phyloP scores from a whole-genome alignment of 78 protist species.

The Isochrysis galbana region DNA sequence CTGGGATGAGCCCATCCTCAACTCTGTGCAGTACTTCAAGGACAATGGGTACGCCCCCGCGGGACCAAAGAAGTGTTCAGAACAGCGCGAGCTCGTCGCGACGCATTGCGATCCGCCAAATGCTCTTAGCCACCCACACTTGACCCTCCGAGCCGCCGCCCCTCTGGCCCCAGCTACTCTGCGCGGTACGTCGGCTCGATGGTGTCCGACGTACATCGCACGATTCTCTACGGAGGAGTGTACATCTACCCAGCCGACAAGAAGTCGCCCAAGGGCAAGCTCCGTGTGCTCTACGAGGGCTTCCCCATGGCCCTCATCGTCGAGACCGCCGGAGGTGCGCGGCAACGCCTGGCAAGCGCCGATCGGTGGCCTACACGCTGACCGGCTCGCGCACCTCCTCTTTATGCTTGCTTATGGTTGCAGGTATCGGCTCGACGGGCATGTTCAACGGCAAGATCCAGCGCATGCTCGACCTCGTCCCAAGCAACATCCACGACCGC shows the following conservation, averaged over 20 bases:
- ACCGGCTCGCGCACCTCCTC: background rate
- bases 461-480: constrained; percentile 49
- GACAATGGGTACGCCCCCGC: background rate
- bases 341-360: no score
- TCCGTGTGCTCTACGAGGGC: constrained; percentile 76
- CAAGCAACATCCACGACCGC: constrained; percentile 61
- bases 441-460: background rate
- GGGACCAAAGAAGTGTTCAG: no score
- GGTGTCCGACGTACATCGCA: constrained; percentile 93
- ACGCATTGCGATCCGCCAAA: background rate
- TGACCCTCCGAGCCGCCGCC: background rate
- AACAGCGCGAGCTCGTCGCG: background rate
- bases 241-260: constrained; percentile 91
- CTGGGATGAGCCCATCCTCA: constrained; percentile 65
- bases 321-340: constrained; percentile 56
- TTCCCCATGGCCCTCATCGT: constrained; percentile 76
- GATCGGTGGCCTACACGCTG: background rate
- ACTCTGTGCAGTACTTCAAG: constrained; percentile 48
- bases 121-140: background rate
- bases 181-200: constrained; percentile 87
- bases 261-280: constrained; percentile 68
- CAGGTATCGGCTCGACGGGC: background rate
- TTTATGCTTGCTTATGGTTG: no score
- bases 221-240: constrained; percentile 90
- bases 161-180: constrained; percentile 40